Percentiles rank a stretch among this genome's conserved stretches.
Evolutionary conservation across 2,329 filamentous ascomycete genomes (phyloP).

Genomic region (Podosphaera xanthii): DNA sequence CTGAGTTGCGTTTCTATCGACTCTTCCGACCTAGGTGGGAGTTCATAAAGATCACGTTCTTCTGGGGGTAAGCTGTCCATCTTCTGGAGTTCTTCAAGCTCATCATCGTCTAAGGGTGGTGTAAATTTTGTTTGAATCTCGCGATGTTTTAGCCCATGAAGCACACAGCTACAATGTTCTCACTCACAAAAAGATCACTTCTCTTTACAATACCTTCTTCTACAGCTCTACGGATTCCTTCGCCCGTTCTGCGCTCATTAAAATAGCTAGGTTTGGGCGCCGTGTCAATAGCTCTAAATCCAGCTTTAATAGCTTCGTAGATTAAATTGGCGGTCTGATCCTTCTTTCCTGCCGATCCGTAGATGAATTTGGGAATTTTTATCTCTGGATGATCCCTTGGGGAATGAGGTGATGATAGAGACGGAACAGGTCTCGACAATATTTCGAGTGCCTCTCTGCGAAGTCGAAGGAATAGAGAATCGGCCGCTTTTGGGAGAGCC

Average conservation of each 20-base stretch:
- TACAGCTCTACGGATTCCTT: conserved; percentile 40
- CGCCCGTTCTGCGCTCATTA: conserved; percentile 45
- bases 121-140: conserved; percentile 74
- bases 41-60: conserved; percentile 34
- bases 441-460: not conserved
- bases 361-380: conserved; percentile 34
- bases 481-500: no score
- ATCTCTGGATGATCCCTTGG: conserved; percentile 3
- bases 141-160: not conserved
- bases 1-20: conserved; percentile 41
- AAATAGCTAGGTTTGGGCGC: conserved; percentile 63
- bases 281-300: conserved; percentile 56
- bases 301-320: conserved; percentile 39
- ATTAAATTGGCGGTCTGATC: conserved; percentile 44
- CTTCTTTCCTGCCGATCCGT: conserved; percentile 77
- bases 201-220: conserved; percentile 32
- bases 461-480: no score
- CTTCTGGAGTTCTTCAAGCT: no score
- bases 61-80: conserved; percentile 5
- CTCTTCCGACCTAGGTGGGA: conserved; percentile 37
- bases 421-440: not conserved
- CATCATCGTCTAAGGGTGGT: conserved; percentile 18
- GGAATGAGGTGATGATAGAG: not conserved
- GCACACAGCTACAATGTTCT: not conserved
- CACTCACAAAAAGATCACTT: conserved; percentile 37